phyloP scores from a whole-genome alignment of 202 grass and related monocot genomes.

The Eragrostis tef region DNA sequence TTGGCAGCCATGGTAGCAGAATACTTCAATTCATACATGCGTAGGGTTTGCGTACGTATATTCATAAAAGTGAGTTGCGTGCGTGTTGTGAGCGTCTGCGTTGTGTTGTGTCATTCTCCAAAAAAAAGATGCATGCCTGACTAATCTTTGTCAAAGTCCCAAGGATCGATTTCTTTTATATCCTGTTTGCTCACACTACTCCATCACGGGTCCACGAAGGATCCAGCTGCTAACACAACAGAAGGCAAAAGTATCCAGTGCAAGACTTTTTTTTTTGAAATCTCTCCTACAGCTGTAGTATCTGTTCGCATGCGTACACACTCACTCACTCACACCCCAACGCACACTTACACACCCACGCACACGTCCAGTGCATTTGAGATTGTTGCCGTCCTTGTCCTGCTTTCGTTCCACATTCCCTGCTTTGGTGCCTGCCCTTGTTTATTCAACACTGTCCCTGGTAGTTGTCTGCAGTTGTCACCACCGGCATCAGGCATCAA shows the following conservation, averaged over 20 bases:
- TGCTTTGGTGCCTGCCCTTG: neutral
- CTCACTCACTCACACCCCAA: too few species aligned
- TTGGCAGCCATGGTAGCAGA: neutral
- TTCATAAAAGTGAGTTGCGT: too few species aligned
- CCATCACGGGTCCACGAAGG: neutral
- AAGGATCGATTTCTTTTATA: neutral
- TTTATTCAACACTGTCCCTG: slow-evolving; percentile 38
- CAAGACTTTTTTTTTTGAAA: too few species aligned
- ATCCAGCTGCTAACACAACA: neutral
- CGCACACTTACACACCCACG: too few species aligned
- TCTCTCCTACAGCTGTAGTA: too few species aligned
- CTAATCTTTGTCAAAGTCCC: too few species aligned
- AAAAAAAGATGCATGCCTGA: too few species aligned
- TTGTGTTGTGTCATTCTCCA: too few species aligned
- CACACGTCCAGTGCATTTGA: neutral
- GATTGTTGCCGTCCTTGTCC: neutral
- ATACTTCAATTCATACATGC: neutral
- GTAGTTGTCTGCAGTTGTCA: slow-evolving; percentile 8
- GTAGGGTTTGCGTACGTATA: neutral
- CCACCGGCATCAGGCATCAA: neutral
- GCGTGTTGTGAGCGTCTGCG: too few species aligned
- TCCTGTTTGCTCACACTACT: neutral
- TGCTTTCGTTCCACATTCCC: neutral
- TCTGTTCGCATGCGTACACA: too few species aligned
- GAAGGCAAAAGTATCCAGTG: neutral